A percentile compares a stretch with the other conserved stretches of the same genome.
These are phyloP conservation scores for Lyophyllum shimeji DNA, from an alignment of 768 basidiomycete genomes.

Conservation along the genomic window DNA sequence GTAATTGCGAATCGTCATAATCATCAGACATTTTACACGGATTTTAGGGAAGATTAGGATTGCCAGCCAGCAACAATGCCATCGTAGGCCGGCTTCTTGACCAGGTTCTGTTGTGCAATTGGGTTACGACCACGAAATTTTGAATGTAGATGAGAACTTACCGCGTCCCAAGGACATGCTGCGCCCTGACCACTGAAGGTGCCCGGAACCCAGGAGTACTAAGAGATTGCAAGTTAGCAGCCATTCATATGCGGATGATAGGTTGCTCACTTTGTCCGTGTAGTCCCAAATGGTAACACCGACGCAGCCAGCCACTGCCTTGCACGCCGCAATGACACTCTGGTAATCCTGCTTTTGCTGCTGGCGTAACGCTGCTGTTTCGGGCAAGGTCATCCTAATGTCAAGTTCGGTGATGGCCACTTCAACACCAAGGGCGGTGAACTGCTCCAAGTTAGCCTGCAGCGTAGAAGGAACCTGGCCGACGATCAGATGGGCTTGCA, in stretches of 20 bases:
- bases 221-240: neutral
- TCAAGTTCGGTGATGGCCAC: conserved; percentile 72
- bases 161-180: conserved; percentile 35
- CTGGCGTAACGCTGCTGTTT: conserved; percentile 42
- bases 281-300: conserved; percentile 49
- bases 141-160: conserved; percentile 10
- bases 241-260: neutral
- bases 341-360: conserved; percentile 62
- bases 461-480: conserved; percentile 52
- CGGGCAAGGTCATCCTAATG: conserved; percentile 57
- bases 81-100: conserved; percentile 30
- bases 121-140: neutral
- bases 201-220: conserved; percentile 38
- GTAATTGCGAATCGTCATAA: no score
- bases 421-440: conserved; percentile 62
- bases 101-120: conserved; percentile 28
- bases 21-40: no score
- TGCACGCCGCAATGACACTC: conserved; percentile 55
- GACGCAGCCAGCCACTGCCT: conserved; percentile 38
- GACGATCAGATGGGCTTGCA: conserved; percentile 61
- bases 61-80: no score
- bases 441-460: conserved; percentile 46
- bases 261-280: conserved; percentile 21
- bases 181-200: conserved; percentile 37
- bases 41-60: no score